phyloP scores from a whole-genome alignment of 1,284 basidiomycete genomes.

The Somion occarium region DNA sequence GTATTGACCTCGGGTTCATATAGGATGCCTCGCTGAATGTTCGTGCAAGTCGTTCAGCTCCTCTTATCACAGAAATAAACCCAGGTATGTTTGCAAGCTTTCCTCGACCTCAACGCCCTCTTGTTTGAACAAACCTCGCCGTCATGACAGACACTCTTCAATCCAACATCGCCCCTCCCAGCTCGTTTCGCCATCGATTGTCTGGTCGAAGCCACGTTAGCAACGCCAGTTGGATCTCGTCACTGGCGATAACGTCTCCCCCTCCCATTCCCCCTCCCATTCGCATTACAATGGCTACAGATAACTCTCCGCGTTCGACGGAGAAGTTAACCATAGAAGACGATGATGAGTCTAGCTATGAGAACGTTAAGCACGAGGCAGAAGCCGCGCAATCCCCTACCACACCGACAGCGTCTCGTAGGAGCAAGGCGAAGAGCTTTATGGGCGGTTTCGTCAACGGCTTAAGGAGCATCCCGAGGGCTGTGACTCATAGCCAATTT shows the following conservation, averaged over 20 bases:
- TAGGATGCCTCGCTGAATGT: neutral
- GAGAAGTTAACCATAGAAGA: neutral
- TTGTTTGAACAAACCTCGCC: neutral
- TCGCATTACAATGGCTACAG: neutral
- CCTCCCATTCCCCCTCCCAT: neutral
- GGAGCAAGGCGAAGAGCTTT: constrained; percentile 13
- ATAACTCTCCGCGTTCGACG: neutral
- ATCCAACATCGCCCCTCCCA: neutral
- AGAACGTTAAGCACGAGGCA: neutral
- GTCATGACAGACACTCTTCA: neutral
- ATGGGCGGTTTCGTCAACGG: constrained; percentile 13
- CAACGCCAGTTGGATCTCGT: neutral
- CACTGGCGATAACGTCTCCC: neutral
- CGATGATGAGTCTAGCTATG: neutral
- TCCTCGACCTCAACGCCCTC: neutral
- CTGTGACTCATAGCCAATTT: constrained; percentile 13
- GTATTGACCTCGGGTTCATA: neutral
- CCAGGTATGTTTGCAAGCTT: neutral
- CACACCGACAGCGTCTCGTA: neutral
- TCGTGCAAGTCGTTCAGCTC: neutral
- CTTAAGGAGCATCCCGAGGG: constrained; percentile 15
- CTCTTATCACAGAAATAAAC: neutral
- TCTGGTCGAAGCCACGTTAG: neutral
- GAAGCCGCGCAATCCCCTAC: neutral
- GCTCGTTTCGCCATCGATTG: neutral